phyloP scores from a whole-genome alignment of 2,329 filamentous ascomycete genomes.

The Mycogone perniciosa region DNA sequence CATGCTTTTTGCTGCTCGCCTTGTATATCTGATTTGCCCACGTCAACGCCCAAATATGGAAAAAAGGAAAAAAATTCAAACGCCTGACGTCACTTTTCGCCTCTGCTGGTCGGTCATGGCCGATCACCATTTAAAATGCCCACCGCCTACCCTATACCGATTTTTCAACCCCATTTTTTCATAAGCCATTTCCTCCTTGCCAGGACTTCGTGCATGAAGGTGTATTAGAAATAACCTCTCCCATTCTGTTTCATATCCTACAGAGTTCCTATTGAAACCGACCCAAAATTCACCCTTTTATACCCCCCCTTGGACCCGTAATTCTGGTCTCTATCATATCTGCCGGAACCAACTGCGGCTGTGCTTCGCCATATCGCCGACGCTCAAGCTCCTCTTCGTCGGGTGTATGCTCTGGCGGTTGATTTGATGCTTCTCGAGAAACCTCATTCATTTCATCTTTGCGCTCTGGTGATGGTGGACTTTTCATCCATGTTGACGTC shows the following conservation, averaged over 20 bases:
- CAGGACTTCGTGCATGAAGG: no score
- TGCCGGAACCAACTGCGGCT: slow-evolving; percentile 16
- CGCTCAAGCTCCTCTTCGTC: slow-evolving; percentile 6
- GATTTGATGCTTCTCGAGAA: not conserved
- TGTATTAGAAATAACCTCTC: no score
- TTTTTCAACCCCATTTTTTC: not conserved
- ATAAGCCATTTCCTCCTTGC: no score
- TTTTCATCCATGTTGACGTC: not conserved
- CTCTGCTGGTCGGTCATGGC: slow-evolving; percentile 1
- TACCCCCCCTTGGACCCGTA: not conserved
- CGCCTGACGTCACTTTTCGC: slow-evolving; percentile 9
- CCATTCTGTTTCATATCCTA: no score
- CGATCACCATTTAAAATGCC: not conserved
- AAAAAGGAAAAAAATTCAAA: slow-evolving; percentile 1
- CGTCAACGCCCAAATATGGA: not conserved
- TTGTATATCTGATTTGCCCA: not conserved
- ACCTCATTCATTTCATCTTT: not conserved
- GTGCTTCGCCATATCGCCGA: slow-evolving; percentile 15
- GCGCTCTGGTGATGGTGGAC: not conserved
- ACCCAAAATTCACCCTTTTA: no score
- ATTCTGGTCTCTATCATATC: slow-evolving; percentile 14
- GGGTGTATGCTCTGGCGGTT: not conserved
- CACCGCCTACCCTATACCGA: slow-evolving; percentile 1
- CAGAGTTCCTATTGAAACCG: no score
- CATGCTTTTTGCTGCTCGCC: no score